These are phyloP conservation scores for Leccinum subgranulosum DNA, from an alignment of 768 basidiomycete species.

Conservation along the genomic window DNA sequence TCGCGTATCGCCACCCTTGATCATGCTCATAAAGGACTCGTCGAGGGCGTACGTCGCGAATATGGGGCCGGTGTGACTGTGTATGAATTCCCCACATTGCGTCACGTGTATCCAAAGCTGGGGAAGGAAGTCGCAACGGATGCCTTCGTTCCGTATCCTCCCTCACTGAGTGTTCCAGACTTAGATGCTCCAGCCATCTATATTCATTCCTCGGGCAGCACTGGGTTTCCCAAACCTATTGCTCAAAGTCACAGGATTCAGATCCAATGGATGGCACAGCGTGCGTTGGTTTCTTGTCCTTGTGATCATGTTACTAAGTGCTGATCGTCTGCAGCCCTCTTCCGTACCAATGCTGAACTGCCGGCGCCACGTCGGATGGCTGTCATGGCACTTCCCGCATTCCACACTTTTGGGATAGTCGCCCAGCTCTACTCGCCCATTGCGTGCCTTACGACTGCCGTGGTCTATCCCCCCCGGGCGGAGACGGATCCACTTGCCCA, in stretches of 20 bases:
- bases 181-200: slow-evolving; percentile 39
- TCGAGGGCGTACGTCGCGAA: slow-evolving; percentile 7
- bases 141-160: slow-evolving; percentile 18
- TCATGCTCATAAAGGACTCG: slow-evolving; percentile 16
- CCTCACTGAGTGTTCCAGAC: slow-evolving; percentile 10
- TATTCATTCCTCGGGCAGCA: slow-evolving; percentile 51
- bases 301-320: not conserved
- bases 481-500: slow-evolving; percentile 14
- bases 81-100: slow-evolving; percentile 18
- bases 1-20: slow-evolving; percentile 16
- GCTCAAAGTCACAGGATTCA: slow-evolving; percentile 33
- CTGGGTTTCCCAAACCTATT: slow-evolving; percentile 49
- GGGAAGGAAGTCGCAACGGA: slow-evolving; percentile 29
- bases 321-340: slow-evolving; percentile 3
- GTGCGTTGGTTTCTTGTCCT: slow-evolving; percentile 24
- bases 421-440: slow-evolving; percentile 20
- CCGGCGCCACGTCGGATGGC: slow-evolving; percentile 17
- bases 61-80: slow-evolving; percentile 2
- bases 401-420: slow-evolving; percentile 24
- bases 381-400: slow-evolving; percentile 26
- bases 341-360: not conserved
- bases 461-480: slow-evolving; percentile 29
- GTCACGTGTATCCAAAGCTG: slow-evolving; percentile 39
- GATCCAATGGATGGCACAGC: slow-evolving; percentile 32
- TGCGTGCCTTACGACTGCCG: slow-evolving; percentile 8